Conservation (phyloP, 2,329 filamentous ascomycete species). For the Teratosphaeria viscida region DNA sequence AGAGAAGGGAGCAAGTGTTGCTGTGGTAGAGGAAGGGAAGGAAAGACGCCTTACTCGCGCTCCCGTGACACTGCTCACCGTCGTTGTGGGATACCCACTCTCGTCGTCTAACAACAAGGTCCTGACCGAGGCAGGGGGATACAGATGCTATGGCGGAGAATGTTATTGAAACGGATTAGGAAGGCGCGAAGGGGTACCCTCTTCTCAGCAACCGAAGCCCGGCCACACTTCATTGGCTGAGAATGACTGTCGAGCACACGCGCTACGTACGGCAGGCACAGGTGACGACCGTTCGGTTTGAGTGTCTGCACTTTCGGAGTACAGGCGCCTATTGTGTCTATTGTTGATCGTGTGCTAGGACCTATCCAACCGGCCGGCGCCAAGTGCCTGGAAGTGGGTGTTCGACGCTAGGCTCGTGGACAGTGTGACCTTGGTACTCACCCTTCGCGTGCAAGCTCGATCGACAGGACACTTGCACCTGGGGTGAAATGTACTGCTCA, state of each 20-base stretch:
- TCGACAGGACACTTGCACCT: background rate
- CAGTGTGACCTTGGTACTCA: background rate
- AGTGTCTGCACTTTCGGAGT: background rate
- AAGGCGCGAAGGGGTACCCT: background rate
- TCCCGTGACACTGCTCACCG: background rate
- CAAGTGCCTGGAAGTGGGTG: background rate
- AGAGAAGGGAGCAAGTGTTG: background rate
- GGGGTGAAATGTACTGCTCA: background rate
- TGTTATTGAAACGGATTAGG: background rate
- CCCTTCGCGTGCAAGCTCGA: background rate
- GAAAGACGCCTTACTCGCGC: background rate
- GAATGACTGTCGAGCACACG: background rate
- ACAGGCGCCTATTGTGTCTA: background rate
- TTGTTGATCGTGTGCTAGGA: background rate
- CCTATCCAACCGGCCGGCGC: background rate
- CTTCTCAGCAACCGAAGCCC: background rate
- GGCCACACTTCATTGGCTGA: background rate
- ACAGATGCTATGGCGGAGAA: background rate
- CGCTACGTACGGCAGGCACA: background rate
- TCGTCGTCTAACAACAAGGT: background rate
- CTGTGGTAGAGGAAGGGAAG: background rate
- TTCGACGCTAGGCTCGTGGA: background rate
- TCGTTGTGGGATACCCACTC: background rate
- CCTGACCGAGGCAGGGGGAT: background rate
- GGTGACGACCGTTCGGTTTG: background rate